phyloP scores from a whole-genome alignment of 2,329 filamentous ascomycete species.

The Colletotrichum sublineola region DNA sequence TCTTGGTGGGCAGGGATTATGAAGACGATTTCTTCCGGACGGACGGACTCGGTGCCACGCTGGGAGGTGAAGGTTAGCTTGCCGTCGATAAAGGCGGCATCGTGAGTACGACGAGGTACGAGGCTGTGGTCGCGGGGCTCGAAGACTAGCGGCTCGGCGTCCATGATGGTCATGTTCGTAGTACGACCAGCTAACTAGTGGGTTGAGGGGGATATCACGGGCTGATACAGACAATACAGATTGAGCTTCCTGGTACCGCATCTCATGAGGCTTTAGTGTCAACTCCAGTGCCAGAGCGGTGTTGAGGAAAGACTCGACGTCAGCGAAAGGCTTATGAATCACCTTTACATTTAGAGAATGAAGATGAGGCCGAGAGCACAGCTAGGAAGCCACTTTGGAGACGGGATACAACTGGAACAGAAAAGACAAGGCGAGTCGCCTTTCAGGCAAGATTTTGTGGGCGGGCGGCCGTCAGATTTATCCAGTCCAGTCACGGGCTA shows the following conservation, averaged over 20 bases:
- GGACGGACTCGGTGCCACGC: constrained; percentile 32
- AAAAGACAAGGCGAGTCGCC: background rate
- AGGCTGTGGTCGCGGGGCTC: constrained; percentile 33
- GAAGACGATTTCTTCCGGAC: constrained; percentile 46
- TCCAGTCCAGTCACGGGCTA: background rate
- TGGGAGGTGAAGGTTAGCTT: constrained; percentile 32
- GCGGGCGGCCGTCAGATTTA: constrained; percentile 18
- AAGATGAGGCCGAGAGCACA: background rate
- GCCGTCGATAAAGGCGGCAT: constrained; percentile 37
- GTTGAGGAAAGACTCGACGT: background rate
- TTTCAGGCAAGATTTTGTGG: constrained; percentile 10
- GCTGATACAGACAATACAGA: background rate
- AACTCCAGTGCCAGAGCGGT: background rate
- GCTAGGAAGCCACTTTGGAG: background rate
- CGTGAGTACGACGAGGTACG: constrained; percentile 32
- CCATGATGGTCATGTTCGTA: background rate
- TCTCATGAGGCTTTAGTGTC: background rate
- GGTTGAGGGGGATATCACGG: background rate
- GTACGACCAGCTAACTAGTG: background rate
- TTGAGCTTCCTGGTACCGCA: background rate
- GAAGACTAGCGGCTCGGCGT: constrained; percentile 27
- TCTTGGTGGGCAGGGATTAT: constrained; percentile 34
- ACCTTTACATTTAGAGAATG: background rate
- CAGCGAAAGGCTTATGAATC: background rate
- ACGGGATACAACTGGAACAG: background rate